Base-by-base conservation (phyloP, 1,139 yeast species). In the Blastobotrys illinoisensis region DNA sequence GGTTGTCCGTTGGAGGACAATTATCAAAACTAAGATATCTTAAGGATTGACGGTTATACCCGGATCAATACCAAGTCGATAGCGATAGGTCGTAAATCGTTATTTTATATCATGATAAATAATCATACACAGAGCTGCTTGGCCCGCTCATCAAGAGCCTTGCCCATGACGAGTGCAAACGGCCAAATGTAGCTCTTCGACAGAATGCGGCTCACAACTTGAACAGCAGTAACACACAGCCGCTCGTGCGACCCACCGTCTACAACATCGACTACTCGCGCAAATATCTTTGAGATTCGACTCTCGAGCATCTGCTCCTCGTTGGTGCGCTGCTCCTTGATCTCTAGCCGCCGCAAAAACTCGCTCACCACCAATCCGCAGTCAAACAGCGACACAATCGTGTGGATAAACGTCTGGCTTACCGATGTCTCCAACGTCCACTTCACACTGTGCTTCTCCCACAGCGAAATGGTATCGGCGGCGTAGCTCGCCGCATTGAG, bases 301-400 rank as follows among this genome's bases (percentile, higher is more conserved):
- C 58, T 52, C 44, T 66, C 66, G 28, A 67, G 61, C 58, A 60
- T 54, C n/a, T 51, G 50, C 47, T 67, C 71, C 7, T 66, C 70
- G 21, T 64, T 65, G 14, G 60, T 55, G 19, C 43, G 16, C 44
- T n/a, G 19, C 13, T 47, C 47, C 47, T 48, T 44, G 7, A 40
- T 24, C 52, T 69, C 72, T 5, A 70, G 61, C 11, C 73, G 61
- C 18, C 60, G 58, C 52, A 69, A 58, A 51, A 66, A 70, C 58
- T 72, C 75, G 11, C 73, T 64, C 7, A 71, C 68, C 11, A 72
- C 68, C 24, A 71, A 54, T 0, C 73, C 73, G 50, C 74, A 69
- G 57, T 71, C 74, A 49, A 72, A 69, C 16, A 71, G 58, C 1
- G 73, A 66, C 49, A 71, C 64, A 16, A 68, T 58, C n/a, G 72